Base-by-base conservation (phyloP, 2,329 filamentous ascomycete genomes). In the Setomelanomma holmii region DNA sequence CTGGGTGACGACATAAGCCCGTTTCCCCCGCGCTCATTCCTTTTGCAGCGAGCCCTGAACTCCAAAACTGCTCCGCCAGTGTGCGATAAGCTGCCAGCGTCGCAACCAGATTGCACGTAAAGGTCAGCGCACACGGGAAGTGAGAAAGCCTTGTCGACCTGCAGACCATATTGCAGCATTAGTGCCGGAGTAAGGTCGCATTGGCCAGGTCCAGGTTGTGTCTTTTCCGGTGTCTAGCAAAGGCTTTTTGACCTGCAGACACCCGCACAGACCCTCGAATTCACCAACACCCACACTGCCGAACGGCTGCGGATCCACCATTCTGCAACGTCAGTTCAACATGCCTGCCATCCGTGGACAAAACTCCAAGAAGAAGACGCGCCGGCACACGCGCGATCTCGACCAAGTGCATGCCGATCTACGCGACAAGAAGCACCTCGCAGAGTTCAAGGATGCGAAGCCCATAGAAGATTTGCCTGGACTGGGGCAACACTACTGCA, bases 351-450 rank as follows among this genome's bases (percentile, higher is more conserved):
- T 81, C 56, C 74, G 79, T 49, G 79, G 79, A 60, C 66, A 75
- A 48, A 72, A 80, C 51, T 80, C 76, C 33, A 80, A 80, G 66
- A 77, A 76, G 64, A 80, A 80, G 74, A 79, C 79, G 54, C 72
- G 76, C 41, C 73, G 75, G 40, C 70, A 77, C 59, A 78, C 67
- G 68, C 95, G 95, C 76, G 93, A 96, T 76, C 82, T 97, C 69
- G 95, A 99, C 76, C 93, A 98, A 78, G 86, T 98, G 75, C 87
- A 93, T 71, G 86, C 87, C 60, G 95, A 99, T 75, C 77, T 97
- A 50, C 80, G 83, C 58, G 89, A 88, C 24, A 84, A 90, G 17
- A 89, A 88, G 73, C 93, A 98, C 71, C 85, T 99, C 27, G 79
- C 86, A 40, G 85, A 90, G 60, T 92, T 88, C 81, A 89, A 92